Conservation (phyloP, 2,329 filamentous ascomycete genomes). For the Epichloe baconii region DNA sequence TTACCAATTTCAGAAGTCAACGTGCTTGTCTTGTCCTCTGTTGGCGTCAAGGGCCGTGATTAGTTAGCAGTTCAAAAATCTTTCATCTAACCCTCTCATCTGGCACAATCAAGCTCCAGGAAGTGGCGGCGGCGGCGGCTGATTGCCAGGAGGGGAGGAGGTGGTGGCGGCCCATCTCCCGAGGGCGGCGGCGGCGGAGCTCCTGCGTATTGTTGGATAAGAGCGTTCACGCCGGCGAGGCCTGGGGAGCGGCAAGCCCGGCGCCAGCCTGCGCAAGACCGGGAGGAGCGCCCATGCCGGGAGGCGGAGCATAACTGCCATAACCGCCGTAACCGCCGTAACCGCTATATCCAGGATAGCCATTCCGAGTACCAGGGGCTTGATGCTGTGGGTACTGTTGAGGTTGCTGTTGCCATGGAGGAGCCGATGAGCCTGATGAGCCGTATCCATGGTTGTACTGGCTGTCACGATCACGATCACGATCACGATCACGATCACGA, state of each 20-base stretch:
- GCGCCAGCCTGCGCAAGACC: conserved; percentile 30
- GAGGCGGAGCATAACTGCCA: conserved; percentile 30
- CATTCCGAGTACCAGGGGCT: conserved; percentile 36
- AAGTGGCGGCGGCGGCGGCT: conserved; percentile 52
- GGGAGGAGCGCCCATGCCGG: conserved; percentile 27
- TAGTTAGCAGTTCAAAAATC: neutral
- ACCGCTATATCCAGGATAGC: conserved; percentile 39
- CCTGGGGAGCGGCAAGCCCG: conserved; percentile 42
- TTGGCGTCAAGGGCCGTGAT: neutral
- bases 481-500: conserved; percentile 1
- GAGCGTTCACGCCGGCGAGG: conserved; percentile 46
- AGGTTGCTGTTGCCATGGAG: conserved; percentile 30
- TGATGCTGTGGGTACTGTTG: conserved; percentile 31
- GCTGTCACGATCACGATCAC: conserved; percentile 10
- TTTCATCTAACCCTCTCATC: neutral
- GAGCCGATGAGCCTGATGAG: conserved; percentile 16
- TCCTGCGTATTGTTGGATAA: conserved; percentile 53
- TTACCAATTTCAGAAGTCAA: neutral
- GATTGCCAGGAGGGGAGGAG: conserved; percentile 52
- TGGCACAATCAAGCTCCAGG: conserved; percentile 27
- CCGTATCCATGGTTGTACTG: conserved; percentile 14
- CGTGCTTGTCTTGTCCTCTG: neutral
- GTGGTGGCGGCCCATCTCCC: conserved; percentile 31
- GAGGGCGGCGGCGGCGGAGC: conserved; percentile 51
- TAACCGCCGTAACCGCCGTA: conserved; percentile 36